These are phyloP conservation scores for Mercurialis annua DNA, from an alignment of 345 rosid genomes.

Conservation along the genomic window DNA sequence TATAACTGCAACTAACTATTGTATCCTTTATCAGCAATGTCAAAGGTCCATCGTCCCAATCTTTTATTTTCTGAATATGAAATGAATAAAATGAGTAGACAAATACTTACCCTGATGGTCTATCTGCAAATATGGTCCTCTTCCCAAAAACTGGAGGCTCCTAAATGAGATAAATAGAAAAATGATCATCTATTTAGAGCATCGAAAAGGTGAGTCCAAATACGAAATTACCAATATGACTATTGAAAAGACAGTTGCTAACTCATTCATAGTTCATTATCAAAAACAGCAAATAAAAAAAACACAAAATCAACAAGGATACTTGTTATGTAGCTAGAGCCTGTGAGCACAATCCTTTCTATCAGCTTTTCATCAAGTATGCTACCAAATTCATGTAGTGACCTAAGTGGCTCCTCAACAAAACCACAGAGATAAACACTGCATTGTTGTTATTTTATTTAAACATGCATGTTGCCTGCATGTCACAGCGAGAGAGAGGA, in stretches of 20 bases:
- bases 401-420: no score
- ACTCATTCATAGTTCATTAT: no score
- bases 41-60: not conserved
- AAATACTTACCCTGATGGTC: constrained; percentile 58
- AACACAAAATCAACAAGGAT: no score
- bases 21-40: not conserved
- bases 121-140: constrained; percentile 57
- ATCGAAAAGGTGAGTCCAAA: not conserved
- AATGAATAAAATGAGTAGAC: not conserved
- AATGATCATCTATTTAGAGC: constrained; percentile 22
- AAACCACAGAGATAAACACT: no score
- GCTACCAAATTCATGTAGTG: no score
- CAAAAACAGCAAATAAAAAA: no score
- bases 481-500: not conserved
- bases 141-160: constrained; percentile 94
- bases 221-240: not conserved
- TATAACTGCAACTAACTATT: not conserved
- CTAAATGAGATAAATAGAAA: constrained; percentile 39
- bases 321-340: no score
- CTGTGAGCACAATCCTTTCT: no score
- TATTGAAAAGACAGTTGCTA: not conserved
- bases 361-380: no score
- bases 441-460: no score
- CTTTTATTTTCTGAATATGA: not conserved
- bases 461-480: no score